Base-by-base conservation (phyloP, 164 flowering plant species). In the Kingdonia uniflora region DNA sequence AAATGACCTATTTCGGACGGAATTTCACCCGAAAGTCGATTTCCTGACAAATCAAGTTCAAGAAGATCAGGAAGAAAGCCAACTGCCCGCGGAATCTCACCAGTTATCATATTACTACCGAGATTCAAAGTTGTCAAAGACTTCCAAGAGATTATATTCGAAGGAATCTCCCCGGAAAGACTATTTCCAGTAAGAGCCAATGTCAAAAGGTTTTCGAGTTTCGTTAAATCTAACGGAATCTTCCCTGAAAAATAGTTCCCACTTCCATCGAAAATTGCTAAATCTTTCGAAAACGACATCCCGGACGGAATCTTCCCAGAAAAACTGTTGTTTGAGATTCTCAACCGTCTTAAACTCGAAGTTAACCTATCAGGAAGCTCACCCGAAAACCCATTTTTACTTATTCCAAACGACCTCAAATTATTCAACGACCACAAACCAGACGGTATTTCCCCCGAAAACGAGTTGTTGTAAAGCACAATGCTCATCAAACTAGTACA, bases 241-340 rank as follows among this genome's bases (percentile, higher is more conserved):
- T 59, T 25, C 19, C 91, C 87, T 0, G 68, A 52, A 15, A 84
- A 68, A 11, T 41, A 59, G 54, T 84, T 84, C 49, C 76, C 74
- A 40, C 80, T 65, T 0, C 79, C 87, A 2, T 56, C 15, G n/a
- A 79, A 73, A 16, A 69, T 73, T 33, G 8, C 35, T 45, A 84
- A 48, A 44, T 63, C 71, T 58, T 0, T 40, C 60, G 68, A 71
- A 0, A 41, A 37, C 1, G 61, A 40, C 24, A 76, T 51, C n/a
- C 52, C 60, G 0, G 44, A 20, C 0, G 87, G 85, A 54, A 84
- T 64, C 14, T 24, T 7, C 0, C 91, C 91, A 0, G 68, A 58
- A 58, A 84, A 77, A 42, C 15, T 61, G 67, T 81, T 84, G 64
- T 77, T 61, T 7, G 56, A 60, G 11, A 84, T 69, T 29, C 76